Percentiles rank a stretch among this genome's conserved stretches.
These are phyloP conservation scores for Madurella mycetomatis DNA, from an alignment of 2,329 filamentous ascomycete species.

Conservation along the genomic window DNA sequence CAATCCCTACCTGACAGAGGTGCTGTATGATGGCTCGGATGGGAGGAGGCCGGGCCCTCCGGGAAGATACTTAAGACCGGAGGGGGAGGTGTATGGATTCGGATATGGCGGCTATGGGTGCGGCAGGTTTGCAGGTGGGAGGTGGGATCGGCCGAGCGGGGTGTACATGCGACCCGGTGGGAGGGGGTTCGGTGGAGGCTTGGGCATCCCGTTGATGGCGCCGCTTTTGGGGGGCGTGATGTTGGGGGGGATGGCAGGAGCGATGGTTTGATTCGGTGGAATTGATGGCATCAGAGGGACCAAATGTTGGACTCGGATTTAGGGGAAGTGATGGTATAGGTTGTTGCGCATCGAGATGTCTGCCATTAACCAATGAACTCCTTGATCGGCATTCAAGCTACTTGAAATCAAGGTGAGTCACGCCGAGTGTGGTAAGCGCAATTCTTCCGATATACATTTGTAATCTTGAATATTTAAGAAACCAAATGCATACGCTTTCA, in stretches of 20 bases:
- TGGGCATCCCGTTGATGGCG: constrained; percentile 42
- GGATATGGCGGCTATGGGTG: constrained; percentile 36
- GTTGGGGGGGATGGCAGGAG: constrained; percentile 37
- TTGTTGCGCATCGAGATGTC: neutral
- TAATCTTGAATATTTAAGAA: too few species aligned
- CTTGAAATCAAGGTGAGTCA: too few species aligned
- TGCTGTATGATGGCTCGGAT: constrained; percentile 25
- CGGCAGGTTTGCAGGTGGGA: constrained; percentile 26
- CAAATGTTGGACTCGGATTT: neutral
- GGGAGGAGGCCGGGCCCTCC: constrained; percentile 42
- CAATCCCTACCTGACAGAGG: constrained; percentile 28
- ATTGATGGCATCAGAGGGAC: neutral
- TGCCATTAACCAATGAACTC: too few species aligned
- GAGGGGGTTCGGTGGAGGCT: constrained; percentile 41
- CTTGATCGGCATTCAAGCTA: too few species aligned
- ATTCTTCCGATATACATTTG: too few species aligned
- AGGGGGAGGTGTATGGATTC: constrained; percentile 35
- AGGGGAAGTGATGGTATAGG: neutral
- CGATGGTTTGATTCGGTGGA: constrained; percentile 20
- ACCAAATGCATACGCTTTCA: too few species aligned
- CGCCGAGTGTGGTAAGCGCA: too few species aligned
- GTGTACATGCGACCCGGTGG: constrained; percentile 43
- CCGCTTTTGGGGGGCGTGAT: constrained; percentile 44
- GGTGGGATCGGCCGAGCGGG: constrained; percentile 44
- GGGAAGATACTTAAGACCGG: constrained; percentile 35